Percentiles rank a stretch among this genome's conserved stretches.
These are phyloP conservation scores for Fraxinus velutina DNA, from an alignment of 305 asterid species.

Conservation along the genomic window DNA sequence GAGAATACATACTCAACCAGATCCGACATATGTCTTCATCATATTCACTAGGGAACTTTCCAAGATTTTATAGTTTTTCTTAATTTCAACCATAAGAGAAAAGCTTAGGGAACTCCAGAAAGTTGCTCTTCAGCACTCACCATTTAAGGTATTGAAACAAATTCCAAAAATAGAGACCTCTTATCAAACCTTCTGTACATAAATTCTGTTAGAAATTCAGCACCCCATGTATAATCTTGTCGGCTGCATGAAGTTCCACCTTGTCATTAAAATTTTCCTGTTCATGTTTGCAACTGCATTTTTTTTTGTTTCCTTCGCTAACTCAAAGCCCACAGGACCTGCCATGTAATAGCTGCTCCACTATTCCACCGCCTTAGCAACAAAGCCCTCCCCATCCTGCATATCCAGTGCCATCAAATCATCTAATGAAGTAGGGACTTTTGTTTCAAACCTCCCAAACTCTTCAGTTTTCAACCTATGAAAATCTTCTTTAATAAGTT, in stretches of 20 bases:
- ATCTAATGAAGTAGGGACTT: background rate
- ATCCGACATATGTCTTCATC: background rate
- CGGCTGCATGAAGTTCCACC: background rate
- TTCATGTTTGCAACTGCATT: background rate
- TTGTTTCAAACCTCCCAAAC: background rate
- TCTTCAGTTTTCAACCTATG: background rate
- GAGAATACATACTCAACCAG: background rate
- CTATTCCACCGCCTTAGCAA: background rate
- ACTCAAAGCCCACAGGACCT: background rate
- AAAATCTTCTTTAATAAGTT: background rate
- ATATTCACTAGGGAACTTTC: background rate
- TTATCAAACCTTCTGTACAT: background rate
- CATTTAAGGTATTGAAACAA: background rate
- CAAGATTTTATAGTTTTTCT: background rate
- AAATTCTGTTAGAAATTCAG: background rate
- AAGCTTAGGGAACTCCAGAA: background rate
- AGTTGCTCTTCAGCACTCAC: background rate
- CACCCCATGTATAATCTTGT: background rate
- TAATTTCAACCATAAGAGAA: background rate
- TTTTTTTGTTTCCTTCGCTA: background rate
- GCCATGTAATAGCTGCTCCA: background rate
- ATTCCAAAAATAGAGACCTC: background rate
- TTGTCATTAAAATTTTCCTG: background rate
- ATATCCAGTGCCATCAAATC: background rate
- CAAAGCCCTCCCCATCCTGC: background rate